Evolutionary conservation across 139 green algal species (phyloP), one percentile per base, ranked within the genome.

Genomic region (Edaphochlamys debaryana): DNA sequence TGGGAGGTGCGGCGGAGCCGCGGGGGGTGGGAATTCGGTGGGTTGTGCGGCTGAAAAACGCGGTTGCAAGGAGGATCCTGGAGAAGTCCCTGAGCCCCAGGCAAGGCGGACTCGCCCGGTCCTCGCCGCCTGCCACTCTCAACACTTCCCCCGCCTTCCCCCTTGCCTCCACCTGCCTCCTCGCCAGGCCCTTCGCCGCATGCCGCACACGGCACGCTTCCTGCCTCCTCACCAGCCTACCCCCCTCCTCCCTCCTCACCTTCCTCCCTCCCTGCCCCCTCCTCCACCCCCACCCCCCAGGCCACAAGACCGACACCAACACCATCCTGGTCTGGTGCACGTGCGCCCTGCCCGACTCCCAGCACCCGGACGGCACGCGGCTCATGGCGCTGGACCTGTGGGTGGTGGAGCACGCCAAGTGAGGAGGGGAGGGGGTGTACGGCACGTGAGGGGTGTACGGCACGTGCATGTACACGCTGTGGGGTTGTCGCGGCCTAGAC

Each of bases 241-340:
- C n/a, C n/a, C n/a, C n/a, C n/a, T n/a, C n/a, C n/a, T n/a, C n/a
- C n/a, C n/a, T n/a, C n/a, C n/a, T n/a, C n/a, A n/a, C 42, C n/a
- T 45, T n/a, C 69, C 42, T 45, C 45, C 11, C 69, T n/a, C 27
- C 54, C 34, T 34, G 11, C 52, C 50, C 4, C 36, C 54, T 30
- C 52, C 29, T 63, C 60, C 25, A 5, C 3, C 60, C 30, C n/a
- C n/a, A 38, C 40, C 60, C 11, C 22, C 0, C 48, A 83, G 77
- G 77, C 63, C 77, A 83, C 66, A 32, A 38, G 25, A n/a, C 48
- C 30, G 37, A 29, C 45, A 67, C 77, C 77, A 83, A 83, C 77
- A 56, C 45, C 42, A 83, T 83, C 42, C 74, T 83, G 77, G 77
- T 83, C 2, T 74, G 64, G 63, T 83, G 77, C 64, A 74, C 45